Percentiles rank a stretch among this genome's conserved stretches.
These are phyloP conservation scores for Lepidium campestre DNA, from an alignment of 441 rosid species.

Conservation along the genomic window DNA sequence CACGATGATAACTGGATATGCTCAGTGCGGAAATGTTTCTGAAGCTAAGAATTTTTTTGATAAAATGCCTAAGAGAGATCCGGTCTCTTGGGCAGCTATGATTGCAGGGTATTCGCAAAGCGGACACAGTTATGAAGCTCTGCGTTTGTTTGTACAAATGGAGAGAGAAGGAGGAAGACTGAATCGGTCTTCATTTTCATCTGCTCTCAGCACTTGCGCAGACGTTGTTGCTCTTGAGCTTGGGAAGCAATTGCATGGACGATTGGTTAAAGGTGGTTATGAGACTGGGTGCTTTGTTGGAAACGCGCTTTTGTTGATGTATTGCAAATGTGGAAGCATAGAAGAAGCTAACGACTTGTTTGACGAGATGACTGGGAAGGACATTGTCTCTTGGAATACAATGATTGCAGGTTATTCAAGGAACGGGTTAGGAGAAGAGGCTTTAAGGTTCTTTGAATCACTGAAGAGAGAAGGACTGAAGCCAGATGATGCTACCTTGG, in stretches of 20 bases:
- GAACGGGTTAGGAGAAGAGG: conserved; percentile 44
- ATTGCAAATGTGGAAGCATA: conserved; percentile 69
- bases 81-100: conserved; percentile 80
- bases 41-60: conserved; percentile 51
- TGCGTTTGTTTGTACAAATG: conserved; percentile 48
- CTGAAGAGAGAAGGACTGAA: conserved; percentile 33
- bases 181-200: conserved; percentile 57
- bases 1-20: conserved; percentile 69
- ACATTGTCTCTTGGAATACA: conserved; percentile 51
- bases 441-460: conserved; percentile 38
- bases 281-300: conserved; percentile 62
- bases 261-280: conserved; percentile 59
- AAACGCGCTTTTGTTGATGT: conserved; percentile 69
- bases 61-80: conserved; percentile 55
- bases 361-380: conserved; percentile 53
- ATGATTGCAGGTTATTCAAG: conserved; percentile 48
- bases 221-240: conserved; percentile 61
- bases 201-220: conserved; percentile 59
- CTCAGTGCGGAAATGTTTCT: conserved; percentile 45
- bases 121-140: conserved; percentile 51
- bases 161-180: conserved; percentile 51
- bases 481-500: conserved; percentile 49
- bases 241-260: conserved; percentile 65
- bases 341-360: conserved; percentile 59
- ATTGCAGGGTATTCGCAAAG: conserved; percentile 62